Percentiles rank a stretch among this genome's conserved stretches.
phyloP scores from a whole-genome alignment of 192 early-diverging fungal genomes.

The Coemansia sp. region DNA sequence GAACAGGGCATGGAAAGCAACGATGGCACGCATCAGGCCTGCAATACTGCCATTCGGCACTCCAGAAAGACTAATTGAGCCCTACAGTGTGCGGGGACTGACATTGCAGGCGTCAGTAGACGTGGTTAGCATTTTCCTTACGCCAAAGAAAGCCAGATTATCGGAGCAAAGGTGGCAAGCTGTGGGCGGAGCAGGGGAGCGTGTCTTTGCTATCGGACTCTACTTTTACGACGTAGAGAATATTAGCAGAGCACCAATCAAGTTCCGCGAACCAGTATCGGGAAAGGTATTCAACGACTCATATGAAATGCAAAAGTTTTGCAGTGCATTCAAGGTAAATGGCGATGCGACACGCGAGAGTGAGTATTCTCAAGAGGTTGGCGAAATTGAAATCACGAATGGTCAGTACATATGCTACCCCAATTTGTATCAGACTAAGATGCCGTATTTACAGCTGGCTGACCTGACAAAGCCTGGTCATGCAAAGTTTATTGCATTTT shows the following conservation, averaged over 20 bases:
- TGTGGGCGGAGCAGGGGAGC: conserved; percentile 70
- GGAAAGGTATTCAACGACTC: too few relatives aligned
- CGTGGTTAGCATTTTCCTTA: conserved; percentile 67
- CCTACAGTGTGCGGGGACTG: conserved; percentile 37
- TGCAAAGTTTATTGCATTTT: conserved; percentile 5
- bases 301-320: not conserved
- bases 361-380: not conserved
- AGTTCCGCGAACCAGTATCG: not conserved
- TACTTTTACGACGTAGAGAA: conserved; percentile 74
- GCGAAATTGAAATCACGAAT: not conserved
- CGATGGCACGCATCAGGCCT: conserved; percentile 30
- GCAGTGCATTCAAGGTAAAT: not conserved
- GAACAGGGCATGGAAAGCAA: not conserved
- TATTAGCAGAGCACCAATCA: conserved; percentile 38
- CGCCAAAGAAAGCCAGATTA: conserved; percentile 63
- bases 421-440: not conserved
- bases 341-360: not conserved
- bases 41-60: conserved; percentile 24
- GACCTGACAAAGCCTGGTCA: not conserved
- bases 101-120: conserved; percentile 71
- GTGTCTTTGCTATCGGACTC: conserved; percentile 72
- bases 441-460: not conserved
- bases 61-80: conserved; percentile 21
- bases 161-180: conserved; percentile 66
- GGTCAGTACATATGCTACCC: conserved; percentile 1